Evolutionary conservation across 768 basidiomycete species (phyloP).

Genomic region (Amyloporia xantha): DNA sequence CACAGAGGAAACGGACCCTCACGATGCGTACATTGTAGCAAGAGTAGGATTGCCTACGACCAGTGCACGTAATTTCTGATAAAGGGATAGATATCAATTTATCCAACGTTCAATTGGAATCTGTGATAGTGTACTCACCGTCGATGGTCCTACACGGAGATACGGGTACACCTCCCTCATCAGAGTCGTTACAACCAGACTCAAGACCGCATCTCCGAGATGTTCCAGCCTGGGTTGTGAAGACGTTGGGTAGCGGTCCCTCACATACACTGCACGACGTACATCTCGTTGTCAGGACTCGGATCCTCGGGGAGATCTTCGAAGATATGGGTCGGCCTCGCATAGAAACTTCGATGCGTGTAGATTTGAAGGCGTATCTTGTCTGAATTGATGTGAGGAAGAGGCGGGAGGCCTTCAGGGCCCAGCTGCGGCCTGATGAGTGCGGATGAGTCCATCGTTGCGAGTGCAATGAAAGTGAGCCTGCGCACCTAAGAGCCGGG

Average conservation of each 20-base stretch:
- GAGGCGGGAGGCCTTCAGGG: constrained; percentile 38
- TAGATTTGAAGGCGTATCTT: constrained; percentile 52
- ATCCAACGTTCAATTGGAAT: not conserved
- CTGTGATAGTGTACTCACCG: constrained; percentile 55
- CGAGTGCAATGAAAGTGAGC: not conserved
- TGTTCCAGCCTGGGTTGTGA: constrained; percentile 54
- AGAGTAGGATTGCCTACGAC: constrained; percentile 71
- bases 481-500: constrained; percentile 1
- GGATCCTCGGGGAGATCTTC: constrained; percentile 68
- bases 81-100: no score
- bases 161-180: constrained; percentile 59
- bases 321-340: constrained; percentile 66
- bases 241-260: not conserved
- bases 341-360: constrained; percentile 69
- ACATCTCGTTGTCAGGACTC: constrained; percentile 82
- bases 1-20: no score
- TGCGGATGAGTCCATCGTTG: not conserved
- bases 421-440: constrained; percentile 32
- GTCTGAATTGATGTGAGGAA: constrained; percentile 48
- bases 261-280: constrained; percentile 15
- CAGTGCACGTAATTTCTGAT: constrained; percentile 71
- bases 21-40: constrained; percentile 52
- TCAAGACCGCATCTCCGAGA: constrained; percentile 69
- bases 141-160: constrained; percentile 73
- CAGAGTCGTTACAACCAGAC: constrained; percentile 58